Conservation (phyloP, 148 eudicot genomes). For the Camellia lanceoleosa region DNA sequence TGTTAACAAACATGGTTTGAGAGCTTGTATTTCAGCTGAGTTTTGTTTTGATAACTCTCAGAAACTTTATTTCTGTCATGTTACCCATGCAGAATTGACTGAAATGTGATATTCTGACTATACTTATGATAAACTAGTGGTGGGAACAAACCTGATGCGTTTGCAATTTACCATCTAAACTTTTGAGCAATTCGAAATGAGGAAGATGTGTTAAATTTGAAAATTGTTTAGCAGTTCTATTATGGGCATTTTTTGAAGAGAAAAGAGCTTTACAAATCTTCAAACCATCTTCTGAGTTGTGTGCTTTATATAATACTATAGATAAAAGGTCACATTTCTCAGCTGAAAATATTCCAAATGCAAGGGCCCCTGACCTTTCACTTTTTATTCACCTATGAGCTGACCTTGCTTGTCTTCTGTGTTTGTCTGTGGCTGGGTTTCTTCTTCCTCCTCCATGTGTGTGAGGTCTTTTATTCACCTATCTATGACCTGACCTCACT, state of each 20-base stretch:
- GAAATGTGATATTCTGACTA: not conserved
- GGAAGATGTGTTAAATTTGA: too few species aligned
- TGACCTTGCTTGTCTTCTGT: not conserved
- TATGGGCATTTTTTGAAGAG: too few species aligned
- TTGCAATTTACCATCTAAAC: too few species aligned
- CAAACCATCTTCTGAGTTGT: too few species aligned
- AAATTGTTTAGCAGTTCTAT: too few species aligned
- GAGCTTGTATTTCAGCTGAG: not conserved
- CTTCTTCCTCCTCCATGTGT: not conserved
- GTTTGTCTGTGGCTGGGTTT: not conserved
- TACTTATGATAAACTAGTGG: not conserved
- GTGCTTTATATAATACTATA: too few species aligned
- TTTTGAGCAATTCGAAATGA: too few species aligned
- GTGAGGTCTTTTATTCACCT: not conserved
- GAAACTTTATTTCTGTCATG: not conserved
- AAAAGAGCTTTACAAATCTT: too few species aligned
- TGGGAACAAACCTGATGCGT: too few species aligned
- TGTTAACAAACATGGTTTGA: conserved; percentile 1
- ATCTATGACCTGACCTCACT: not conserved
- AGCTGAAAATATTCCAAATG: not conserved
- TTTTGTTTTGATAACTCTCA: not conserved
- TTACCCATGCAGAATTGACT: not conserved
- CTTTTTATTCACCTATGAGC: not conserved
- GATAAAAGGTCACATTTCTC: not conserved
- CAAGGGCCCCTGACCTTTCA: not conserved